phyloP scores from a whole-genome alignment of 768 basidiomycete species.

The Kwoniella sp. region DNA sequence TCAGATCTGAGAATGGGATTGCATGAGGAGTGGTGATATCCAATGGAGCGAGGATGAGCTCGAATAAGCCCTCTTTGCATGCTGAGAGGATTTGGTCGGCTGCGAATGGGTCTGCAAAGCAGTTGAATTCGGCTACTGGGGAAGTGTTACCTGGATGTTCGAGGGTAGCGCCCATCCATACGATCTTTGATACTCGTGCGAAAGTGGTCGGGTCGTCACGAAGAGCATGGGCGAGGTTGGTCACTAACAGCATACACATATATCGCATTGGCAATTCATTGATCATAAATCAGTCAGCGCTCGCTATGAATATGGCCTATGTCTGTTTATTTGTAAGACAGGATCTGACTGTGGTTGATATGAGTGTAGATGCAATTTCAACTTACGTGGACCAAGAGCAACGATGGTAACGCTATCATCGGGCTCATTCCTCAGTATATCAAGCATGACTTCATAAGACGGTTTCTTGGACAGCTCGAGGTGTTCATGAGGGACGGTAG shows the following conservation, averaged over 20 bases:
- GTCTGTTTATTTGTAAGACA: no score
- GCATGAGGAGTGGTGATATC: slow-evolving; percentile 82
- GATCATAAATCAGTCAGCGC: no score
- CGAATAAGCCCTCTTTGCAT: slow-evolving; percentile 58
- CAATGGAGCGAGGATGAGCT: slow-evolving; percentile 64
- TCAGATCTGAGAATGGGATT: slow-evolving; percentile 65
- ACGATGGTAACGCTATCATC: slow-evolving; percentile 51
- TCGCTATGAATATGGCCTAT: no score
- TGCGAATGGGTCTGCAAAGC: slow-evolving; percentile 81
- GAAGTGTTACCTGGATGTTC: slow-evolving; percentile 87
- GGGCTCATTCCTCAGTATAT: slow-evolving; percentile 44
- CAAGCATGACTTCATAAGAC: slow-evolving; percentile 52
- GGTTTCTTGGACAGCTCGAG: slow-evolving; percentile 43
- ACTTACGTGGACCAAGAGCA: slow-evolving; percentile 55
- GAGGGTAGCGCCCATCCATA: slow-evolving; percentile 91
- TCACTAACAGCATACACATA: slow-evolving; percentile 57
- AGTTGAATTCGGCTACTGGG: slow-evolving; percentile 79
- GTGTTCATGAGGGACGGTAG: slow-evolving; percentile 34
- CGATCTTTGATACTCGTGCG: slow-evolving; percentile 63
- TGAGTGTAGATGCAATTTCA: no score
- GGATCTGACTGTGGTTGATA: no score
- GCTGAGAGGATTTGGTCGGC: slow-evolving; percentile 66
- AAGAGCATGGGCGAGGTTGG: slow-evolving; percentile 73
- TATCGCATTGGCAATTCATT: no score
- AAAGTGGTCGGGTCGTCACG: slow-evolving; percentile 63